These are phyloP conservation scores for Monocercomonoides exilis DNA, from an alignment of 78 protist genomes.

Conservation along the genomic window DNA sequence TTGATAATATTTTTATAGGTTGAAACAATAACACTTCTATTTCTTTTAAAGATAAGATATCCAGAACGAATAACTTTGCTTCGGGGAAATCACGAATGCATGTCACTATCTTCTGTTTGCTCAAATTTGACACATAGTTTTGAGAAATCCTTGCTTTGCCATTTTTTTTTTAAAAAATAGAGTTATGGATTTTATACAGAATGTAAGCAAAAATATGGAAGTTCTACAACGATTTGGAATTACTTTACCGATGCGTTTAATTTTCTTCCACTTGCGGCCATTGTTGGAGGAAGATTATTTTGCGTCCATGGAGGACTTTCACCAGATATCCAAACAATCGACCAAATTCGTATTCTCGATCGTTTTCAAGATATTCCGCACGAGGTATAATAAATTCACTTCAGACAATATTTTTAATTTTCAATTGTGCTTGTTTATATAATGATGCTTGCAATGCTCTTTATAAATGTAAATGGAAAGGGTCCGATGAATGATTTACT, in stretches of 20 bases:
- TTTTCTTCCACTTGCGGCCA: background rate
- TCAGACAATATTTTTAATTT: background rate
- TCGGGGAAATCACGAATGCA: slow-evolving; percentile 26
- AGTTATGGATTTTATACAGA: slow-evolving; percentile 4
- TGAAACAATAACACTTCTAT: slow-evolving; percentile 5
- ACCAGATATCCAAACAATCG: background rate
- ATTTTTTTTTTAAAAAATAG: background rate
- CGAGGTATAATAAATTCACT: background rate
- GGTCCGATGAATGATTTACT: background rate
- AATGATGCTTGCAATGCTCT: background rate
- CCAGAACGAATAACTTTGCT: background rate
- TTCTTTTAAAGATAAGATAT: background rate
- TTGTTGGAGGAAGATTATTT: background rate
- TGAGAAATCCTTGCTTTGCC: background rate
- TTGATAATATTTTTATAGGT: background rate
- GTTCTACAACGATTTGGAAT: background rate
- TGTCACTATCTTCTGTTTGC: background rate
- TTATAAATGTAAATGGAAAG: background rate
- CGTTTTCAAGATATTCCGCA: background rate
- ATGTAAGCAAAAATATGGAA: background rate
- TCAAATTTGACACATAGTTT: background rate
- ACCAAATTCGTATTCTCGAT: background rate
- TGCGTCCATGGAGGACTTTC: slow-evolving; percentile 31
- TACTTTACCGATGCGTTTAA: background rate
- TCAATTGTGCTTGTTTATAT: background rate